phyloP scores from a whole-genome alignment of 768 basidiomycete species.

The Tricholoma terreum region DNA sequence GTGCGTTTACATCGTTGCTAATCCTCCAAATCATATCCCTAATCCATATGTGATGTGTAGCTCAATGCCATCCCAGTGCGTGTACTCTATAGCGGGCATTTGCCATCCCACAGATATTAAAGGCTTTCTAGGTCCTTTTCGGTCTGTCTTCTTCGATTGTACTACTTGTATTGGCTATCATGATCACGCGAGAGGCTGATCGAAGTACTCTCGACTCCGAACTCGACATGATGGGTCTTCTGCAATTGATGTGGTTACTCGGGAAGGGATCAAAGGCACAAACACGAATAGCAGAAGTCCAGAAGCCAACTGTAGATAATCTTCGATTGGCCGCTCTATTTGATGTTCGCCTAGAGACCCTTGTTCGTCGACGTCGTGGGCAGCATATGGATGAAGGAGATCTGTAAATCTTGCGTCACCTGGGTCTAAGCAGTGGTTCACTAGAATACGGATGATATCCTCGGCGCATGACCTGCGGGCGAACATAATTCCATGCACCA shows the following conservation, averaged over 20 bases:
- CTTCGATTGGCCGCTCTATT: not conserved
- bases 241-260: not conserved
- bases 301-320: not conserved
- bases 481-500: too few relatives aligned
- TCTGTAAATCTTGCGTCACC: too few relatives aligned
- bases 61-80: not conserved
- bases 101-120: not conserved
- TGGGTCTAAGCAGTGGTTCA: too few relatives aligned
- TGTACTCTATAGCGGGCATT: not conserved
- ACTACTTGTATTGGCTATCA: not conserved
- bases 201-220: not conserved
- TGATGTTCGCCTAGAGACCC: not conserved
- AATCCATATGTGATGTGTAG: not conserved
- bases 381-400: too few relatives aligned
- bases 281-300: not conserved
- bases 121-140: not conserved
- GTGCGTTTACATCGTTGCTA: too few relatives aligned
- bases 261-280: not conserved
- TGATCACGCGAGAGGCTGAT: not conserved
- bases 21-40: not conserved
- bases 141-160: not conserved
- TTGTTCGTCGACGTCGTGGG: not conserved
- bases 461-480: too few relatives aligned
- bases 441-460: too few relatives aligned
- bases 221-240: not conserved